These are phyloP conservation scores for Coemansia sp. DNA, from an alignment of 192 early-diverging fungal species.

Conservation along the genomic window DNA sequence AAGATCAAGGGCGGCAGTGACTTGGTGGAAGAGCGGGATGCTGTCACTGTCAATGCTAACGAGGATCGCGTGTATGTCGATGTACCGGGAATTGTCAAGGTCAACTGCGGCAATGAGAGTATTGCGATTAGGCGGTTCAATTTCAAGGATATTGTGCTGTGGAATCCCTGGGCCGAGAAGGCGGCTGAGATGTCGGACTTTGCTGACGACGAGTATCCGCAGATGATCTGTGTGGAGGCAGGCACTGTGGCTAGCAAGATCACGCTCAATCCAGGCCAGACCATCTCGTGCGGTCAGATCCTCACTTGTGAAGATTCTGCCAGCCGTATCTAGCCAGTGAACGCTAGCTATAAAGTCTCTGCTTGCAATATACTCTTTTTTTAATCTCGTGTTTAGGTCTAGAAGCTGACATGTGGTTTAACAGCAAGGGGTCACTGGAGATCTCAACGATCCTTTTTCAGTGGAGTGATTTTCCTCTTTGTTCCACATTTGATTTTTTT, in stretches of 20 bases:
- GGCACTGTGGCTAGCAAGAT: slow-evolving; percentile 72
- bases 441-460: background rate
- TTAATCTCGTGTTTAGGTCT: too few relatives aligned
- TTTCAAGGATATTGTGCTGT: slow-evolving; percentile 70
- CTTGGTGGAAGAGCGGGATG: slow-evolving; percentile 50
- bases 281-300: slow-evolving; percentile 74
- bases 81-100: slow-evolving; percentile 57
- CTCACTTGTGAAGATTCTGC: slow-evolving; percentile 33
- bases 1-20: slow-evolving; percentile 62
- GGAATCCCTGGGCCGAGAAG: slow-evolving; percentile 97
- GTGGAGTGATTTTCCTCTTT: background rate
- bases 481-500: background rate
- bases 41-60: slow-evolving; percentile 65
- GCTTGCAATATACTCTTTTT: background rate
- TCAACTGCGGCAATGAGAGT: slow-evolving; percentile 25
- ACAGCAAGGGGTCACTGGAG: background rate
- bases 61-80: slow-evolving; percentile 85
- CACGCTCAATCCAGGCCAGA: slow-evolving; percentile 64
- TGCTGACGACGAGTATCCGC: slow-evolving; percentile 79
- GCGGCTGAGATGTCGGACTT: slow-evolving; percentile 89
- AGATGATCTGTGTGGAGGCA: slow-evolving; percentile 91
- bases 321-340: background rate
- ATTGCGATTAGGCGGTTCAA: slow-evolving; percentile 39
- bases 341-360: too few relatives aligned
- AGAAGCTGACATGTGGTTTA: too few relatives aligned